Conservation (phyloP, 768 basidiomycete species). For the Amanita thiersii region DNA sequence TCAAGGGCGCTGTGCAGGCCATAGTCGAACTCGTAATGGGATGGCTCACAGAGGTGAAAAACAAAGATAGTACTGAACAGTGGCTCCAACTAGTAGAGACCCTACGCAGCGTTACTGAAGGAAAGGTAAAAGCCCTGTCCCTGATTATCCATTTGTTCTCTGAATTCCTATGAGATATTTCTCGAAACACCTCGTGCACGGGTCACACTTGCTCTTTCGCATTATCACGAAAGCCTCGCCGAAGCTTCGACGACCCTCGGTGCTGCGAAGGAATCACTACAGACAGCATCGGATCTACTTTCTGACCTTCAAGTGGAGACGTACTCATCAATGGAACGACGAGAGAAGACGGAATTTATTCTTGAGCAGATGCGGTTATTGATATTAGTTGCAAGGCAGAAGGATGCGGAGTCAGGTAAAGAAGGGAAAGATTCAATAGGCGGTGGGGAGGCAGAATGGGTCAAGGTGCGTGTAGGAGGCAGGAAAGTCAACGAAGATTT, state of each 20-base stretch:
- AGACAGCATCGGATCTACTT: constrained; percentile 85
- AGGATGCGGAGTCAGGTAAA: constrained; percentile 61
- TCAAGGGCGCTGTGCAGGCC: constrained; percentile 84
- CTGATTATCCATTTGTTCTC: neutral
- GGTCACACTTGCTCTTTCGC: constrained; percentile 80
- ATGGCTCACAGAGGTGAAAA: constrained; percentile 74
- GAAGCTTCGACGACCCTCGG: constrained; percentile 29
- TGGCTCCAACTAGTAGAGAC: constrained; percentile 91
- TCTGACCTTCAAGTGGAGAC: constrained; percentile 97
- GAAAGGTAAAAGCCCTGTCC: constrained; percentile 58
- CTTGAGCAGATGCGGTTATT: constrained; percentile 95
- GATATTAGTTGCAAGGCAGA: constrained; percentile 65
- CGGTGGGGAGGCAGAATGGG: constrained; percentile 87
- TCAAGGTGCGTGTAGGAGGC: constrained; percentile 84
- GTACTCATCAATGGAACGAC: constrained; percentile 95
- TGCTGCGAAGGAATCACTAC: constrained; percentile 60
- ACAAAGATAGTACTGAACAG: constrained; percentile 55
- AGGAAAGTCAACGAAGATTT: constrained; percentile 93
- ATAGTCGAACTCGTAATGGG: constrained; percentile 83
- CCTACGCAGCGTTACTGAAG: constrained; percentile 87
- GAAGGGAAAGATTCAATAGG: constrained; percentile 54
- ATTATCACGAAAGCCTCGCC: constrained; percentile 73
- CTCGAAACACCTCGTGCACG: constrained; percentile 94
- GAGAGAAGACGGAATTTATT: constrained; percentile 98
- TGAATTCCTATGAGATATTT: constrained; percentile 59